These are phyloP conservation scores for Fusarium sterilihyphosum DNA, from an alignment of 2,329 filamentous ascomycete species.

Conservation along the genomic window DNA sequence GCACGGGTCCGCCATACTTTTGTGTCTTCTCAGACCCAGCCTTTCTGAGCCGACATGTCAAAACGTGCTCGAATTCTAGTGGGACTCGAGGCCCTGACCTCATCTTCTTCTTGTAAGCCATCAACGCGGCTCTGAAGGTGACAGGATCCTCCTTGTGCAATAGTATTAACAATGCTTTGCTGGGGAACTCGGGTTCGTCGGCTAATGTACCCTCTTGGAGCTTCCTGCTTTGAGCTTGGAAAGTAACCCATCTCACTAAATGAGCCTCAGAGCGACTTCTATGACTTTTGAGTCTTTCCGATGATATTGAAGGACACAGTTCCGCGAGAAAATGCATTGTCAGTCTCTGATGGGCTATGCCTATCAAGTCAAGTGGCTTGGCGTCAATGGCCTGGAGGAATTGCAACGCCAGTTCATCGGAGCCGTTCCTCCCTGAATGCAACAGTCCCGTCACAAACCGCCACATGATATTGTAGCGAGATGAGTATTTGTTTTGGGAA, in stretches of 20 bases:
- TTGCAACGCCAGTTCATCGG: neutral
- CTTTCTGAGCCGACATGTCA: neutral
- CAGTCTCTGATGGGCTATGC: neutral
- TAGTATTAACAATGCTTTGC: neutral
- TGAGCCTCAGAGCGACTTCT: neutral
- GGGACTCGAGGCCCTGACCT: no score
- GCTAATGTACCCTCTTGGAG: neutral
- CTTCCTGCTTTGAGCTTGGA: neutral
- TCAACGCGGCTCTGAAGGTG: neutral
- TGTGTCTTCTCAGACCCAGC: neutral
- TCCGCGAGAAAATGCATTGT: neutral
- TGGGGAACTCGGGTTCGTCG: neutral
- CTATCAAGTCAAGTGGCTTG: neutral
- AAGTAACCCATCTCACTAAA: neutral
- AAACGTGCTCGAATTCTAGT: neutral
- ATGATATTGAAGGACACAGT: neutral
- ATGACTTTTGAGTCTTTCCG: neutral
- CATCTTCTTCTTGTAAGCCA: neutral
- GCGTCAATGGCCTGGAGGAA: neutral
- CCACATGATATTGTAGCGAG: neutral
- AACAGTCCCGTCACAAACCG: neutral
- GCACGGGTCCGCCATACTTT: neutral
- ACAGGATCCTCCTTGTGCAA: neutral
- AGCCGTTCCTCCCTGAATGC: neutral
- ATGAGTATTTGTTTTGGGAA: neutral